These are phyloP conservation scores for Tritrichomonas foetus DNA, from an alignment of 208 protist genomes.

Conservation along the genomic window DNA sequence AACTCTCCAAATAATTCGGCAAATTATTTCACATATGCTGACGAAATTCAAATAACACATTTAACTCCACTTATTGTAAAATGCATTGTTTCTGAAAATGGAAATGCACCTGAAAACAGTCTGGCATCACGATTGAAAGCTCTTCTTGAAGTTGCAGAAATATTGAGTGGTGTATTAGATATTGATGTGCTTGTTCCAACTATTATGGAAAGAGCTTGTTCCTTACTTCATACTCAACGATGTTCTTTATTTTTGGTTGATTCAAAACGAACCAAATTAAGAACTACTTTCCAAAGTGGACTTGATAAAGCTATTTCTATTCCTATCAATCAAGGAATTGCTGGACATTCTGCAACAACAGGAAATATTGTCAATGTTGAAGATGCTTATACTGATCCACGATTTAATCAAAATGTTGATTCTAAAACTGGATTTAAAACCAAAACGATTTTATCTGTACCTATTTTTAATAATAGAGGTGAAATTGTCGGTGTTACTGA, in stretches of 20 bases:
- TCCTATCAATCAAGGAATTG: constrained; percentile 45
- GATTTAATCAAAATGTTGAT: constrained; percentile 49
- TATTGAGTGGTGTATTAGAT: background rate
- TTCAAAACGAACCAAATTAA: background rate
- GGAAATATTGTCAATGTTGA: constrained; percentile 54
- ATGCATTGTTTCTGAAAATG: no score
- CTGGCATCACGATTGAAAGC: background rate
- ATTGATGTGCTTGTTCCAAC: background rate
- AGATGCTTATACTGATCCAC: constrained; percentile 58
- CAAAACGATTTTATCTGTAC: background rate
- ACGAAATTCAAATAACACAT: no score
- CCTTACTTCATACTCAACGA: background rate
- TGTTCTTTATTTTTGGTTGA: constrained; percentile 32
- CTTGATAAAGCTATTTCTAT: constrained; percentile 37
- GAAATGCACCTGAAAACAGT: background rate
- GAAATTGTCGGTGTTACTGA: constrained; percentile 55
- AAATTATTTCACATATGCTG: no score
- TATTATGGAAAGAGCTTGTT: constrained; percentile 13
- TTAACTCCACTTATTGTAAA: no score
- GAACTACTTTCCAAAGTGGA: background rate
- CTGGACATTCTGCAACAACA: constrained; percentile 48
- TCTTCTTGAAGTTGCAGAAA: background rate
- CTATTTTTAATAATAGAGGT: constrained; percentile 46
- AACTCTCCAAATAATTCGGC: no score
- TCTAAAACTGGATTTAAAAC: constrained; percentile 9